Evolutionary conservation across 768 basidiomycete species (phyloP), one percentile per base, ranked within the genome.

Genomic region (Auriculariales sp.): DNA sequence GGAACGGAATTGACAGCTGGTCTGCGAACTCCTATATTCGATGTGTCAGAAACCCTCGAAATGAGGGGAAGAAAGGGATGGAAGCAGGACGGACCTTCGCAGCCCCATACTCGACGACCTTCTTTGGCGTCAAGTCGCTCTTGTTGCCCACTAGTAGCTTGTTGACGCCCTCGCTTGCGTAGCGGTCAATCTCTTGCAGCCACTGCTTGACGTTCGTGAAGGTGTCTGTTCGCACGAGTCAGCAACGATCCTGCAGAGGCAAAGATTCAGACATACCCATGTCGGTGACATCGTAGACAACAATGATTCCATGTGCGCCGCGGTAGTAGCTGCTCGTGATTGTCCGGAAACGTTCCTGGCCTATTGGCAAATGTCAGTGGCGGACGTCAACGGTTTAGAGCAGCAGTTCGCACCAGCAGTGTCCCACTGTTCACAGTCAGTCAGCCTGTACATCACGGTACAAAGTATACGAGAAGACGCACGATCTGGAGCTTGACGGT

Each of bases 131-230:
- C 69, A 94, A 77, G 67, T 99, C 95, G 52, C 92, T 94, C 72
- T 99, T 99, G 75, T 99, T 99, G 49, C 95, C 95, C 48, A 99
- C 87, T 39, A 99, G 78, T 48, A 99, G 72, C 74, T 98, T 98
- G 78, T 98, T 97, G 53, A 99, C 95, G 44, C 93, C 92, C 61
- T 98, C 91, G 1, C 93, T 93, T 47, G 95, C 95, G 68, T 98
- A 94, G 58, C 86, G 77, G 67, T 91, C 89, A 57, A 92, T 92
- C 64, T 92, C 88, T 58, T 87, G 84, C 50, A 90, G 71, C 87
- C 87, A 90, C 62, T 92, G 90, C 70, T 95, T 97, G 56, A 97
- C 89, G 58, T 93, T 92, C 58, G 84, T 77, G 70, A 86, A 93
- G 29, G 92, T 89, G 61, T 97, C 93, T 95, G 52, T 53, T n/a